Evolutionary conservation across 345 rosid genomes (phyloP), one percentile per base, ranked within the genome.

Genomic region (Arabis alpina): DNA sequence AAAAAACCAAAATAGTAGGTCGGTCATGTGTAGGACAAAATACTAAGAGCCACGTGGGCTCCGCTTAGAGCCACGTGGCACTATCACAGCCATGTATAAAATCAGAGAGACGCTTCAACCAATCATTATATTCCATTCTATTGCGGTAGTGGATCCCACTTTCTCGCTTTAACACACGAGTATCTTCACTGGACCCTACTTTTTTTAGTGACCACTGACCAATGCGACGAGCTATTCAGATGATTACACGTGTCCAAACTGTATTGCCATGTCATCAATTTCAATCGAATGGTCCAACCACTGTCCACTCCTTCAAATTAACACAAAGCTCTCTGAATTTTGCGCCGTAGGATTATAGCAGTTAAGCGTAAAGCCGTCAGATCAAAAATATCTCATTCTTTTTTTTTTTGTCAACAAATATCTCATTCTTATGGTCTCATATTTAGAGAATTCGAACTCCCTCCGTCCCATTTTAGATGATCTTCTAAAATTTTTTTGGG

Each of bases 11-110:
- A 41, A 40, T n/a, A 68, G 55, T 68, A 68, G 55, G 64, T 56
- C 72, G 55, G 48, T 56, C 63, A 56, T 32, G 47, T 25, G 11
- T 36, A 45, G 48, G 39, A 56, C 72, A 13, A 68, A 55, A n/a
- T n/a, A n/a, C n/a, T n/a, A n/a, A n/a, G n/a, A n/a, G n/a, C n/a
- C n/a, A n/a, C n/a, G n/a, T n/a, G 37, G 68, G 74, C 14, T 70
- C 66, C 67, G 6, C 8, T 9, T 6, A 0, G 3, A 14, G 16
- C 11, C 40, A 71, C 39, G 62, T 71, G 75, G 62, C 62, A 23
- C 10, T 32, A 53, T 15, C 19, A 23, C 48, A 28, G 39, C 68
- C 55, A 23, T 53, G 61, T 43, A 61, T 42, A 5, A 3, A 43
- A 15, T 4, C 0, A 32, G 48, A 53, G 68, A 61, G 61, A 71